Evolutionary conservation across 805 yeast genomes (phyloP).

Genomic region (Isabelozyma pseudorhagii): DNA sequence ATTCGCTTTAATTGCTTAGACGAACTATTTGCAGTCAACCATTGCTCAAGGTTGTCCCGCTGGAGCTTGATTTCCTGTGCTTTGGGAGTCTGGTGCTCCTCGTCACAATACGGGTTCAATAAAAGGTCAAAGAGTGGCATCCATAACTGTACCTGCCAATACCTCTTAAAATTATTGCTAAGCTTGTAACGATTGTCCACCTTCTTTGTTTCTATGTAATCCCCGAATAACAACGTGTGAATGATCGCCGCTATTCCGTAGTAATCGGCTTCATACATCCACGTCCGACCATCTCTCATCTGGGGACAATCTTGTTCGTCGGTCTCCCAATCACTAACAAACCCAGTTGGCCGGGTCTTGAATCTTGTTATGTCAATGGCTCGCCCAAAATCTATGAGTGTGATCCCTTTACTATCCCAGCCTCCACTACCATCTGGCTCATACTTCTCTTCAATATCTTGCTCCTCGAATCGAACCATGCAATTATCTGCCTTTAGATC

Average conservation of each 20-base stretch:
- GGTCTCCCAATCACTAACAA: constrained; percentile 56
- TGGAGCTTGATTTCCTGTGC: constrained; percentile 28
- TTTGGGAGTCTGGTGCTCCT: constrained; percentile 34
- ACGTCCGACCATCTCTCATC: constrained; percentile 54
- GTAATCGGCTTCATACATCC: constrained; percentile 83
- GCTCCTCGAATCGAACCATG: constrained; percentile 54
- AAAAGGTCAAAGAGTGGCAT: constrained; percentile 56
- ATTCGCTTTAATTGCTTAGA: constrained; percentile 22
- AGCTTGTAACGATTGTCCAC: constrained; percentile 30
- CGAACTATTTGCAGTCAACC: constrained; percentile 27
- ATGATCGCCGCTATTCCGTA: constrained; percentile 75
- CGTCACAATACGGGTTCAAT: constrained; percentile 50
- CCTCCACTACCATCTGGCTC: constrained; percentile 33
- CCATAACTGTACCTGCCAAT: constrained; percentile 80
- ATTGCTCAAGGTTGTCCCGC: constrained; percentile 38
- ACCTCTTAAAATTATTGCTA: constrained; percentile 54
- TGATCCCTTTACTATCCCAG: constrained; percentile 54
- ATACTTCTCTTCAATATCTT: constrained; percentile 19
- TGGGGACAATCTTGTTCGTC: constrained; percentile 74
- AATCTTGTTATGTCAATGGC: constrained; percentile 68
- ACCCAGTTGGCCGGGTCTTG: constrained; percentile 43
- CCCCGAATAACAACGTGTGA: constrained; percentile 72
- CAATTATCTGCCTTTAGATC: constrained; percentile 85
- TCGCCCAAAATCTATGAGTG: constrained; percentile 78
- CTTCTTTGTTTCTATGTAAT: constrained; percentile 47